A percentile compares a stretch with the other conserved stretches of the same genome.
These are phyloP conservation scores for Phytophthora ramorum DNA, from an alignment of 352 stramenopile species.

Conservation along the genomic window DNA sequence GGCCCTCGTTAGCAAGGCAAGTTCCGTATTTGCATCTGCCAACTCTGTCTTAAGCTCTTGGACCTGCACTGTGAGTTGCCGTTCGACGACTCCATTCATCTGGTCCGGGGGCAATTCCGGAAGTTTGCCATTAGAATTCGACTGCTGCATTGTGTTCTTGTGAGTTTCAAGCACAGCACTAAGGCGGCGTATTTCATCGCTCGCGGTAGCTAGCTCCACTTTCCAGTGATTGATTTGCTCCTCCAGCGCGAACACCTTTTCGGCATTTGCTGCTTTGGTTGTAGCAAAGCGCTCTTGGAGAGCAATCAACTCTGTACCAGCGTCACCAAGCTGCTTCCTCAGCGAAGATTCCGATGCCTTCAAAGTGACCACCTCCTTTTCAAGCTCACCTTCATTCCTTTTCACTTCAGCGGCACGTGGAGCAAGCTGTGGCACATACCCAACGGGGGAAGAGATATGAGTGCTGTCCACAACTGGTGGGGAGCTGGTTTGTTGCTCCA, in stretches of 20 bases:
- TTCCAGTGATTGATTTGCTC: constrained; percentile 40
- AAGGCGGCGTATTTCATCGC: constrained; percentile 29
- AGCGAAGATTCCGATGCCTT: constrained; percentile 27
- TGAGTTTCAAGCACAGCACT: constrained; percentile 11
- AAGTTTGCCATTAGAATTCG: not conserved
- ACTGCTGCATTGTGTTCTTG: not conserved
- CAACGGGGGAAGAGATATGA: not conserved
- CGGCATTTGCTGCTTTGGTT: constrained; percentile 47
- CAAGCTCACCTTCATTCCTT: constrained; percentile 18
- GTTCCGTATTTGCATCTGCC: constrained; percentile 34
- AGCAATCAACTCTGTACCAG: constrained; percentile 25
- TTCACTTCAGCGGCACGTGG: constrained; percentile 5
- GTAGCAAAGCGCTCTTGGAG: constrained; percentile 45
- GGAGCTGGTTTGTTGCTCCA: constrained; percentile 15
- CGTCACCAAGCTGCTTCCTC: constrained; percentile 32
- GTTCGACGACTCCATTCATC: constrained; percentile 1
- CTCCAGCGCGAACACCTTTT: constrained; percentile 50
- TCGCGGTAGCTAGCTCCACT: constrained; percentile 22
- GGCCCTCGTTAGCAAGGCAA: constrained; percentile 30
- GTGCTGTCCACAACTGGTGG: not conserved
- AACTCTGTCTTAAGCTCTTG: constrained; percentile 32
- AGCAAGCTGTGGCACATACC: constrained; percentile 1
- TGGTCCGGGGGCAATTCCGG: not conserved
- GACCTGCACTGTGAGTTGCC: constrained; percentile 1
- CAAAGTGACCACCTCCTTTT: constrained; percentile 35